Evolutionary conservation across 1,139 yeast genomes (phyloP).

Genomic region (Spathaspora jeffriesii): DNA sequence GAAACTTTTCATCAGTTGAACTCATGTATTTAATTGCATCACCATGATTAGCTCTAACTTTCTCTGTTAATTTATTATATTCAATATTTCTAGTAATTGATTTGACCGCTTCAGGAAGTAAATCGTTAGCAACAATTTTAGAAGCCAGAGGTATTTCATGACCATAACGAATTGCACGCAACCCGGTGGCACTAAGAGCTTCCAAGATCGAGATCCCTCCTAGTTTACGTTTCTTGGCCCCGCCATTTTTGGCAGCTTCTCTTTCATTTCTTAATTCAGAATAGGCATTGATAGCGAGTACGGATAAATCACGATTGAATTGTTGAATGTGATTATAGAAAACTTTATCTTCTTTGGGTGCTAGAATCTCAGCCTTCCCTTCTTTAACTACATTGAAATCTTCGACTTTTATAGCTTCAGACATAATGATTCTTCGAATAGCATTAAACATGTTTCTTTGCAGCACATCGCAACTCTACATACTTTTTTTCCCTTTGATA

Average conservation of each 20-base stretch:
- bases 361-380: slow-evolving; percentile 79
- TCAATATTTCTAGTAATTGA: slow-evolving; percentile 72
- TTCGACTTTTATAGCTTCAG: slow-evolving; percentile 18
- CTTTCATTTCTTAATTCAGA: slow-evolving; percentile 40
- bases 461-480: background rate
- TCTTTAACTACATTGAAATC: slow-evolving; percentile 60
- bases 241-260: slow-evolving; percentile 17
- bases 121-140: slow-evolving; percentile 83
- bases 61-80: slow-evolving; percentile 55
- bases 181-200: slow-evolving; percentile 93
- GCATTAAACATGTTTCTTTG: slow-evolving; percentile 1
- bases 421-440: slow-evolving; percentile 1
- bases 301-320: slow-evolving; percentile 89
- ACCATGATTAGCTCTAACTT: slow-evolving; percentile 69
- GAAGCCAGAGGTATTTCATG: slow-evolving; percentile 80
- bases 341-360: slow-evolving; percentile 78
- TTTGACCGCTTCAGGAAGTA: slow-evolving; percentile 83
- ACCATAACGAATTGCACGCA: slow-evolving; percentile 91
- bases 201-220: slow-evolving; percentile 64
- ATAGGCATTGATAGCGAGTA: slow-evolving; percentile 87
- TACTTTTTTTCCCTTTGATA: background rate
- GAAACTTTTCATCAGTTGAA: slow-evolving; percentile 50
- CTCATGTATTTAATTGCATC: slow-evolving; percentile 87
- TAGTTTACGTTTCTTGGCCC: slow-evolving; percentile 20
- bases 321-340: slow-evolving; percentile 97